A percentile compares a stretch with the other conserved stretches of the same genome.
phyloP scores from a whole-genome alignment of 257 asterid species.

The Jasminum sambac region DNA sequence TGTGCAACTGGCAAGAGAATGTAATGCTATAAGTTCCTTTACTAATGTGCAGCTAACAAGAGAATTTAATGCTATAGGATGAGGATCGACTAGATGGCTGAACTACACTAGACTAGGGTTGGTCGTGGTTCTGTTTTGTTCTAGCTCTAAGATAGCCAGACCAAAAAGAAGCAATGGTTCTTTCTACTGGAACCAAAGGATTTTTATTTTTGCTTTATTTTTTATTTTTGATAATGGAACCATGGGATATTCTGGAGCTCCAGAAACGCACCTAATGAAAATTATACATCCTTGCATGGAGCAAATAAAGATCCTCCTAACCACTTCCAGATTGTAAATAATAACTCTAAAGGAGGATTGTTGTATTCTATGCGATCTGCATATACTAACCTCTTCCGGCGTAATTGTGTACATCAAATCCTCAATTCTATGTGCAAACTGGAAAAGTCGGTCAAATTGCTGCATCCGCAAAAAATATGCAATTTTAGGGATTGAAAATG shows the following conservation, averaged over 20 bases:
- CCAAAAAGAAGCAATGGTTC: too few species aligned
- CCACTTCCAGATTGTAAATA: neutral
- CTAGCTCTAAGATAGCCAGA: too few species aligned
- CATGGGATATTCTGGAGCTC: neutral
- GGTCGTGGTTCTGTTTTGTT: too few species aligned
- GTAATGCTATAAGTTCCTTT: neutral
- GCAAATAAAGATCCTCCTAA: neutral
- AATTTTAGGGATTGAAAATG: conserved; percentile 13
- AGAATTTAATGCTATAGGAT: neutral
- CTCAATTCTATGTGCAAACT: conserved; percentile 90
- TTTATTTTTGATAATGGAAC: too few species aligned
- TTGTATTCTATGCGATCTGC: conserved; percentile 13
- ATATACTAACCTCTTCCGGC: conserved; percentile 83
- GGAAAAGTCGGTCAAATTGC: conserved; percentile 96
- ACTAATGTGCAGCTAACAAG: neutral
- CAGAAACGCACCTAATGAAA: neutral
- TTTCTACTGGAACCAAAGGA: too few species aligned
- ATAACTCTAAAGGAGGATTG: conserved; percentile 9
- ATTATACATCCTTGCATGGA: neutral
- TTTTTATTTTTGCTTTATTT: too few species aligned
- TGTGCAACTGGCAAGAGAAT: neutral
- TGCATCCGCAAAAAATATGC: conserved; percentile 36
- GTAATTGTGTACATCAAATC: conserved; percentile 62
- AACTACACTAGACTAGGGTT: neutral
- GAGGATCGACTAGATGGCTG: neutral